Percentiles rank a stretch among this genome's conserved stretches.
Conservation (phyloP, 331 rosid species). For the Rosa hybrid region DNA sequence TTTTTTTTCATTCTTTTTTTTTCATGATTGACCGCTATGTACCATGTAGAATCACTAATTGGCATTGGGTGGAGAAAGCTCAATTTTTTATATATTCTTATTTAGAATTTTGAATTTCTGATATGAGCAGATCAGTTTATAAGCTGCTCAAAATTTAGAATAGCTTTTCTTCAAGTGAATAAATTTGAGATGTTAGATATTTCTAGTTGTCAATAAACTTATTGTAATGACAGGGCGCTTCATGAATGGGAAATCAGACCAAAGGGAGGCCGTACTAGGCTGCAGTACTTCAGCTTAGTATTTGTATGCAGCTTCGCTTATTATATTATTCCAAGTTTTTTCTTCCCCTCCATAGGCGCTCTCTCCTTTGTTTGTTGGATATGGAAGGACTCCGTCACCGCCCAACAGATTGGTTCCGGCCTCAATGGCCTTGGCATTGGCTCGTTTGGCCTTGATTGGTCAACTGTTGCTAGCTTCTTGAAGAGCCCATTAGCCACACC, state of each 20-base stretch:
- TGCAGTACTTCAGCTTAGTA: slow-evolving; percentile 68
- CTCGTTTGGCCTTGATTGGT: slow-evolving; percentile 78
- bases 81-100: not conserved
- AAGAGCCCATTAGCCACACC: slow-evolving; percentile 73
- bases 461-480: slow-evolving; percentile 62
- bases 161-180: not conserved
- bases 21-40: too few species aligned
- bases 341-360: slow-evolving; percentile 59
- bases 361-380: slow-evolving; percentile 67
- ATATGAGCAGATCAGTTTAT: not conserved
- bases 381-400: slow-evolving; percentile 71
- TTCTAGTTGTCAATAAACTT: not conserved
- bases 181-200: not conserved
- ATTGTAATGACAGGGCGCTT: slow-evolving; percentile 58
- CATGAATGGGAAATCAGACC: slow-evolving; percentile 76
- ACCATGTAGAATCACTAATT: not conserved
- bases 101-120: not conserved
- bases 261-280: slow-evolving; percentile 62
- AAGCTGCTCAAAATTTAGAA: not conserved
- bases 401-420: slow-evolving; percentile 88
- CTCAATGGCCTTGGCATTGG: slow-evolving; percentile 67
- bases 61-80: not conserved
- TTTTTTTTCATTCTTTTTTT: too few species aligned
- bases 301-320: slow-evolving; percentile 66
- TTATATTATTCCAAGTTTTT: slow-evolving; percentile 63